Evolutionary conservation across 352 stramenopile genomes (phyloP), one percentile per base, ranked within the genome.

Genomic region (Globisporangium rhizosaccharum): DNA sequence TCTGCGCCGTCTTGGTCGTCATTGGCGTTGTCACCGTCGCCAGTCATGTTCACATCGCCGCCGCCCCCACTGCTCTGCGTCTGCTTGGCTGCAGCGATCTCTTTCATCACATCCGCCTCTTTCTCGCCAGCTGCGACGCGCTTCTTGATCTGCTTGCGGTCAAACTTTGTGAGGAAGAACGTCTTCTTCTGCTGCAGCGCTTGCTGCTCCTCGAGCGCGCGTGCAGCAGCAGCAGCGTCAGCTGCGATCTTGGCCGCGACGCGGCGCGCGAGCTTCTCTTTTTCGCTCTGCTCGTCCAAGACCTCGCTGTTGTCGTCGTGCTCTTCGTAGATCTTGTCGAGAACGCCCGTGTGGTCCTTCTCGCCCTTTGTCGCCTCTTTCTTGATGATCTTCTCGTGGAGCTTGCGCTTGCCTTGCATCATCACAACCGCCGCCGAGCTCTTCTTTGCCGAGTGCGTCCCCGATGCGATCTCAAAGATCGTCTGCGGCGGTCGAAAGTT

Each of bases 121-220:
- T 85, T 88, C 54, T 88, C 85, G 44, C 85, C 83, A 26, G 72
- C 75, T 30, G 72, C 77, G 15, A 93, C 67, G 46, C 83, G 81
- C 61, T 97, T 98, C 70, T 98, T 98, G 33, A 98, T 68, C 60
- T 92, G 81, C 60, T 96, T 97, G n/a, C 96, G 85, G 63, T 98
- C 91, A 41, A 92, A 90, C 61, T 98, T 98, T 37, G 93, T 98
- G 36, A 99, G 60, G 57, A 92, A 95, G 9, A 87, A 70, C 36
- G 94, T 90, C 54, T 87, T 85, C 65, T 88, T 86, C 54, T 72
- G 75, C 52, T 54, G 44, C 52, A 42, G 33, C 39, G 57, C 56
- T n/a, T 54, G 42, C 51, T 41, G 57, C 45, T 45, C 39, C 45
- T 51, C 46, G 17, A 49, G 37, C 37, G 57, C 49, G 23, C 62